phyloP scores from a whole-genome alignment of 495 filamentous ascomycete species.

The Tuber indicum region DNA sequence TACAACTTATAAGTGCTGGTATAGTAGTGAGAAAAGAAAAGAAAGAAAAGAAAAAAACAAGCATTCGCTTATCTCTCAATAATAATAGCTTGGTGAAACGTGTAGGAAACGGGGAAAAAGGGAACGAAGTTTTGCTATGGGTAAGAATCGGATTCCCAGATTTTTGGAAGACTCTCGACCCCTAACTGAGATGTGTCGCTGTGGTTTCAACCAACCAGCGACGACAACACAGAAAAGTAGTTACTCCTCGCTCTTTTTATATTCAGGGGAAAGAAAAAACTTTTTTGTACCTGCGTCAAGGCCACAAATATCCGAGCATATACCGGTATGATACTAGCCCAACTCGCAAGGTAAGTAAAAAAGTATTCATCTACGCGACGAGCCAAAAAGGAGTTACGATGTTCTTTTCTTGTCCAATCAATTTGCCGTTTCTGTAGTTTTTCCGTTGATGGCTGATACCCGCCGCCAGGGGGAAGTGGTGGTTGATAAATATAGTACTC shows the following conservation, averaged over 20 bases:
- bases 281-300: not conserved
- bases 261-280: constrained; percentile 3
- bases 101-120: not conserved
- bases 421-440: not conserved
- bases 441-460: constrained; percentile 18
- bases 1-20: not conserved
- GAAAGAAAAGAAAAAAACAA: not conserved
- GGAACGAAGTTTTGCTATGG: not conserved
- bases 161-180: not conserved
- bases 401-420: constrained; percentile 27
- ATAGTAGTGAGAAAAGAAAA: not conserved
- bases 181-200: not conserved
- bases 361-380: constrained; percentile 11
- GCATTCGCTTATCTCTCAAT: not conserved
- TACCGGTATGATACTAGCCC: not conserved
- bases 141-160: not conserved
- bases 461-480: constrained; percentile 18
- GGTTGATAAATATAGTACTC: constrained; percentile 33
- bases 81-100: not conserved
- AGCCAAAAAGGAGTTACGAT: constrained; percentile 20
- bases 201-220: not conserved
- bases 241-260: constrained; percentile 19
- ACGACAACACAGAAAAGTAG: not conserved
- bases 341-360: not conserved
- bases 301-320: not conserved